Percentiles rank a stretch among this genome's conserved stretches.
phyloP scores from a whole-genome alignment of 371 early-diverging fungal genomes.

The Blakeslea trispora region DNA sequence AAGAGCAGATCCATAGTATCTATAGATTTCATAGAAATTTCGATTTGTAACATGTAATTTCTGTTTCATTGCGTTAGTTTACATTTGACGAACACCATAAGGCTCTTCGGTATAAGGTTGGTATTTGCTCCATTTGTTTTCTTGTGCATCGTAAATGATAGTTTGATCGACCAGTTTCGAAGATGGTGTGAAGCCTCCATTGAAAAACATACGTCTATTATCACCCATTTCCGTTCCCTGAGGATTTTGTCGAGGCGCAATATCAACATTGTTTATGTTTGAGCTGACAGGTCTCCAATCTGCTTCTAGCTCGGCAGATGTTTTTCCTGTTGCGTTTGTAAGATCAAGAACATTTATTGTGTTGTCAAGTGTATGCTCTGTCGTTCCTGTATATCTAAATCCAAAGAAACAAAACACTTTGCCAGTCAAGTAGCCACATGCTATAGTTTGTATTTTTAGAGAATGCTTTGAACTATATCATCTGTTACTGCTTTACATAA shows the following conservation, averaged over 20 bases:
- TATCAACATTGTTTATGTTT: not conserved
- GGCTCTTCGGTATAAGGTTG: not conserved
- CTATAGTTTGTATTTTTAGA: not conserved
- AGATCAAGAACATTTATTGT: constrained; percentile 7
- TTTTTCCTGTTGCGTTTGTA: constrained; percentile 1
- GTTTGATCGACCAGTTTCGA: not conserved
- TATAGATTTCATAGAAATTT: too few relatives aligned
- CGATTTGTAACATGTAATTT: too few relatives aligned
- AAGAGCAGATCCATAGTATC: constrained; percentile 6
- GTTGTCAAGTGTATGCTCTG: not conserved
- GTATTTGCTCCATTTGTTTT: not conserved
- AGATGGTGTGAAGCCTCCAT: not conserved
- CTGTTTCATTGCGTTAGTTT: too few relatives aligned
- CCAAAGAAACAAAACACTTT: constrained; percentile 6
- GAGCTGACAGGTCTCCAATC: constrained; percentile 1
- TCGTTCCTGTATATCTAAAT: not conserved
- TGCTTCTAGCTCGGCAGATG: not conserved
- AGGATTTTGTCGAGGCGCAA: not conserved
- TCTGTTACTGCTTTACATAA: too few relatives aligned
- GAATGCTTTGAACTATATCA: too few relatives aligned
- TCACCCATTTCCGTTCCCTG: not conserved
- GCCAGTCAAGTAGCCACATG: constrained; percentile 2
- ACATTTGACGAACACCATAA: constrained; percentile 12
- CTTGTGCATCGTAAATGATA: constrained; percentile 1
- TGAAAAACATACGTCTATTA: not conserved